Evolutionary conservation across 2,329 filamentous ascomycete genomes (phyloP).

Genomic region (Aquanectria penicillioides): DNA sequence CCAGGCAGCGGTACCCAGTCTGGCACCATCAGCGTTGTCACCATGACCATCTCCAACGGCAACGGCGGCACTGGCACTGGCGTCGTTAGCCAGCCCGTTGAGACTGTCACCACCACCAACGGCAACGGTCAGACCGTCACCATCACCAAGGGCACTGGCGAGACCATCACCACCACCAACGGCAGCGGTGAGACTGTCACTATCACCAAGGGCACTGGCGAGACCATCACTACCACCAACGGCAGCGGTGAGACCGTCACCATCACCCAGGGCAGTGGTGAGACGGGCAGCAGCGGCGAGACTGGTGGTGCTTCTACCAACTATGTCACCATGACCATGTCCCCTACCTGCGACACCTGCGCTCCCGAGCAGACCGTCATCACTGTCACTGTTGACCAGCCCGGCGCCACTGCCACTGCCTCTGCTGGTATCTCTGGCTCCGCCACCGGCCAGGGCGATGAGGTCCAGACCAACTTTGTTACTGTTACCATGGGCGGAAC

Average conservation of each 20-base stretch:
- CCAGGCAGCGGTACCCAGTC: slow-evolving; percentile 7
- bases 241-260: slow-evolving; percentile 1
- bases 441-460: not conserved
- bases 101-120: not conserved
- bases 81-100: not conserved
- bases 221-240: too few relatives aligned
- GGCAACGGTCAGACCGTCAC: not conserved
- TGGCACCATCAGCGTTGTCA: slow-evolving; percentile 13
- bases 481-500: slow-evolving; percentile 25
- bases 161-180: not conserved
- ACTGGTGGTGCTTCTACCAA: slow-evolving; percentile 19
- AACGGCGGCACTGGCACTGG: slow-evolving; percentile 15
- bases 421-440: not conserved
- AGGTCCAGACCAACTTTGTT: slow-evolving; percentile 25
- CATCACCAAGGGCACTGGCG: not conserved
- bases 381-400: slow-evolving; percentile 15
- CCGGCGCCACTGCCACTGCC: slow-evolving; percentile 14
- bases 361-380: slow-evolving; percentile 23
- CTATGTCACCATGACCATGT: slow-evolving; percentile 20
- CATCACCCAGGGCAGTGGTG: slow-evolving; percentile 1
- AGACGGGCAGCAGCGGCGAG: not conserved
- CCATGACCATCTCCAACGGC: slow-evolving; percentile 17
- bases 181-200: not conserved
- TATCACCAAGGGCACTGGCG: not conserved
- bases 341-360: slow-evolving; percentile 19